Evolutionary conservation across 441 rosid genomes (phyloP).

Genomic region (Erysimum cheiri): DNA sequence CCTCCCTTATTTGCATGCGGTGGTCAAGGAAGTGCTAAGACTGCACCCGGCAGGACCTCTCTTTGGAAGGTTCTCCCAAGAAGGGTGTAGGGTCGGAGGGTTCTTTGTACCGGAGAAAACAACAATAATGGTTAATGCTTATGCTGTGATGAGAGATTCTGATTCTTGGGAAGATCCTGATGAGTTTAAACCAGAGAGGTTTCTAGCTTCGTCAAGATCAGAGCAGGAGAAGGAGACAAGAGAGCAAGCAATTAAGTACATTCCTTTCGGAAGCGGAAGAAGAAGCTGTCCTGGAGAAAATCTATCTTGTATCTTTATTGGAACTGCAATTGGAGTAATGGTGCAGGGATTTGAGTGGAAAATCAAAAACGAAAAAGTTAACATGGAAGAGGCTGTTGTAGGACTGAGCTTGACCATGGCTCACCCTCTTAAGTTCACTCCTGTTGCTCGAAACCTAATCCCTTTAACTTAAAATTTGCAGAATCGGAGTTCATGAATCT

Average conservation of each 20-base stretch:
- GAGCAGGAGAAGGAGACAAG: not conserved
- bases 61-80: conserved; percentile 19
- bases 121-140: conserved; percentile 28
- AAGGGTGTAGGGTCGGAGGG: conserved; percentile 36
- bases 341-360: conserved; percentile 45
- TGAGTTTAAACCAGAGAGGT: conserved; percentile 42
- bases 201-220: conserved; percentile 17
- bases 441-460: conserved; percentile 8
- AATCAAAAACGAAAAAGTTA: conserved; percentile 18
- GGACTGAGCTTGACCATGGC: conserved; percentile 19
- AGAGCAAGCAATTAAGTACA: conserved; percentile 30
- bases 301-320: conserved; percentile 29
- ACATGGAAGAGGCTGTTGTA: conserved; percentile 17
- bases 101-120: conserved; percentile 39
- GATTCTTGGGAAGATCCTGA: conserved; percentile 40
- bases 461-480: not conserved
- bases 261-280: conserved; percentile 45
- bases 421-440: conserved; percentile 16
- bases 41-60: conserved; percentile 26
- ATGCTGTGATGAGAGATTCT: conserved; percentile 51
- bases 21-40: conserved; percentile 41
- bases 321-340: conserved; percentile 18
- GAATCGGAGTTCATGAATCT: not conserved
- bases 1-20: conserved; percentile 34
- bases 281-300: conserved; percentile 40